These are phyloP conservation scores for Cylindrotheca closterium DNA, from an alignment of 108 stramenopile species.

Conservation along the genomic window DNA sequence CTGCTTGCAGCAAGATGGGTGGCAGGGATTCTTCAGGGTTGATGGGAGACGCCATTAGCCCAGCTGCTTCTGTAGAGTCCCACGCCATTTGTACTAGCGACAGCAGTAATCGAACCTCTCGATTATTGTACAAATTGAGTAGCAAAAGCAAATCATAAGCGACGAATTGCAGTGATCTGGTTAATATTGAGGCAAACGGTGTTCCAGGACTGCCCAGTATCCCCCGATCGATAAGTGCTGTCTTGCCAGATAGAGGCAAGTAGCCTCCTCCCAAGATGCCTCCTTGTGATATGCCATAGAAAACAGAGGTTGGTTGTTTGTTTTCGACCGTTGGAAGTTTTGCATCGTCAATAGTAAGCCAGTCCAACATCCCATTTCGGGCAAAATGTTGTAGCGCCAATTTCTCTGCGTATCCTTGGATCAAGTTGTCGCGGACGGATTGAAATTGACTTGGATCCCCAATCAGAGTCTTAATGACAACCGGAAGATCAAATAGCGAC, in stretches of 20 bases:
- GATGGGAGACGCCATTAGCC: conserved; percentile 48
- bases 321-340: background rate
- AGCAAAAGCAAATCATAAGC: conserved; percentile 57
- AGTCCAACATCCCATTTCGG: conserved; percentile 30
- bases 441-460: conserved; percentile 38
- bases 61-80: conserved; percentile 68
- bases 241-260: conserved; percentile 35
- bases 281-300: conserved; percentile 82
- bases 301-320: conserved; percentile 27
- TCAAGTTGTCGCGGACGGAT: conserved; percentile 49
- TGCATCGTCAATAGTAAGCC: background rate
- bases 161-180: conserved; percentile 55
- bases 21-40: conserved; percentile 27
- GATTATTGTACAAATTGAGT: conserved; percentile 60
- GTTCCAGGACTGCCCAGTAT: conserved; percentile 70
- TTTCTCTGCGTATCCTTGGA: conserved; percentile 62
- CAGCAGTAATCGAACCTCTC: conserved; percentile 66
- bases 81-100: conserved; percentile 70
- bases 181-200: conserved; percentile 69
- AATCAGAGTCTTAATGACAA: conserved; percentile 50
- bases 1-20: conserved; percentile 29
- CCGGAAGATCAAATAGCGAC: conserved; percentile 53
- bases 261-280: conserved; percentile 75
- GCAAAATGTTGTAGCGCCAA: conserved; percentile 57
- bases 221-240: conserved; percentile 54